These are phyloP conservation scores for Leavenworthia alabamica DNA, from an alignment of 345 rosid species.

Conservation along the genomic window DNA sequence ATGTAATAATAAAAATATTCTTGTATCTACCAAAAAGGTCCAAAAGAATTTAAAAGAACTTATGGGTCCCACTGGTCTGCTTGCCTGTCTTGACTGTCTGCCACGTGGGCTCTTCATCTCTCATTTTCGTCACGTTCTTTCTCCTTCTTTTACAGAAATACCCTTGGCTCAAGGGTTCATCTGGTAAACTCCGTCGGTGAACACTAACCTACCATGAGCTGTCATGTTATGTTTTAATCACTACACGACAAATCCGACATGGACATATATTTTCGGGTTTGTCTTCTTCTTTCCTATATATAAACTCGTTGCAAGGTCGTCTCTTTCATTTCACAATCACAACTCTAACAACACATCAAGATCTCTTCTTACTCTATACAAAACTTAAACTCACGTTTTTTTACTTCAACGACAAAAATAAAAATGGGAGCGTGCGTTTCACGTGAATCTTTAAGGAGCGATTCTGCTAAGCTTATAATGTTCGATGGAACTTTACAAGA, in stretches of 20 bases:
- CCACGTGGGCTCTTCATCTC: constrained; percentile 28
- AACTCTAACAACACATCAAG: constrained; percentile 8
- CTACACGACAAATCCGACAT: constrained; percentile 30
- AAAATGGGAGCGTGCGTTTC: constrained; percentile 93
- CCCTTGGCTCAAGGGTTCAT: background rate
- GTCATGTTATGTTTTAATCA: constrained; percentile 24
- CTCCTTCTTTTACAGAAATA: constrained; percentile 3
- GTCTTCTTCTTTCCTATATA: constrained; percentile 22
- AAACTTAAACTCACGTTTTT: background rate
- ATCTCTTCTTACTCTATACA: background rate
- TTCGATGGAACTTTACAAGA: constrained; percentile 75
- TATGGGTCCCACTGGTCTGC: constrained; percentile 16
- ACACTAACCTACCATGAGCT: constrained; percentile 14
- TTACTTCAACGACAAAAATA: background rate
- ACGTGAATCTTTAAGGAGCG: constrained; percentile 46
- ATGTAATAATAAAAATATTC: constrained; percentile 4
- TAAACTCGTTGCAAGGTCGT: constrained; percentile 8
- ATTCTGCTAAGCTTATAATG: constrained; percentile 67
- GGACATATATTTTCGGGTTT: constrained; percentile 20
- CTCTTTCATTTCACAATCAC: constrained; percentile 24
- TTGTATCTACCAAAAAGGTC: constrained; percentile 26
- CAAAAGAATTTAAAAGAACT: constrained; percentile 17
- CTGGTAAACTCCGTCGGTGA: background rate
- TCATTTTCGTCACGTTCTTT: constrained; percentile 25
- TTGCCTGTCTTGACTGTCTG: constrained; percentile 14